A percentile compares a stretch with the other conserved stretches of the same genome.
Evolutionary conservation across 305 asterid species (phyloP).

Genomic region (Fraxinus sp.): DNA sequence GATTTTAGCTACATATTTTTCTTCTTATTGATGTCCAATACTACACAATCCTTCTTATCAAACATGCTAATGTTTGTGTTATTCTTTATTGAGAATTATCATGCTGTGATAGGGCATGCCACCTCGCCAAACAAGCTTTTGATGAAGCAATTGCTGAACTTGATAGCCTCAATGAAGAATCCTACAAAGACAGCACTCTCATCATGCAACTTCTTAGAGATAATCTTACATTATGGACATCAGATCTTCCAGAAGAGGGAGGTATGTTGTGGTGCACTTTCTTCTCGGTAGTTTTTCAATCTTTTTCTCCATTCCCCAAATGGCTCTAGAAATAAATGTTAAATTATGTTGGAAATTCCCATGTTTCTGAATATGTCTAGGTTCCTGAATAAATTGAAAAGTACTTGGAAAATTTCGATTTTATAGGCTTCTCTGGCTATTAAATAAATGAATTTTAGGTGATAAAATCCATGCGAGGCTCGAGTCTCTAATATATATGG

Average conservation of each 20-base stretch:
- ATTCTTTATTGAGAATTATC: not conserved
- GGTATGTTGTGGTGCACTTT: conserved; percentile 34
- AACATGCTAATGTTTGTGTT: not conserved
- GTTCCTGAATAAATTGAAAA: not conserved
- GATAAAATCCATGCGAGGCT: not conserved
- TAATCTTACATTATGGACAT: conserved; percentile 78
- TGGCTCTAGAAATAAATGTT: not conserved
- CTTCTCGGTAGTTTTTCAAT: not conserved
- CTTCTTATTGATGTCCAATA: not conserved
- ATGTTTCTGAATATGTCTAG: not conserved
- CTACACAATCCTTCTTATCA: not conserved
- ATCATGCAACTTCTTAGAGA: conserved; percentile 92
- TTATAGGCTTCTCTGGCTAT: not conserved
- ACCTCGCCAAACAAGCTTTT: conserved; percentile 80
- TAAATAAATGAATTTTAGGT: not conserved
- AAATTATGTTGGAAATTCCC: not conserved
- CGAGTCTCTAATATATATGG: not conserved
- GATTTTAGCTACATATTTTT: not conserved
- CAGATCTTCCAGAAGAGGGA: conserved; percentile 80
- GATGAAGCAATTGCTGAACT: conserved; percentile 88
- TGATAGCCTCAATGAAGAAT: conserved; percentile 73
- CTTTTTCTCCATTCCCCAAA: not conserved
- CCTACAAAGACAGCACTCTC: conserved; percentile 84
- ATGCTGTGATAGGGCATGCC: conserved; percentile 62
- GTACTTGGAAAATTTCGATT: not conserved